Conservation (phyloP, 2,329 filamentous ascomycete species). For the Ascochyta rabiei region DNA sequence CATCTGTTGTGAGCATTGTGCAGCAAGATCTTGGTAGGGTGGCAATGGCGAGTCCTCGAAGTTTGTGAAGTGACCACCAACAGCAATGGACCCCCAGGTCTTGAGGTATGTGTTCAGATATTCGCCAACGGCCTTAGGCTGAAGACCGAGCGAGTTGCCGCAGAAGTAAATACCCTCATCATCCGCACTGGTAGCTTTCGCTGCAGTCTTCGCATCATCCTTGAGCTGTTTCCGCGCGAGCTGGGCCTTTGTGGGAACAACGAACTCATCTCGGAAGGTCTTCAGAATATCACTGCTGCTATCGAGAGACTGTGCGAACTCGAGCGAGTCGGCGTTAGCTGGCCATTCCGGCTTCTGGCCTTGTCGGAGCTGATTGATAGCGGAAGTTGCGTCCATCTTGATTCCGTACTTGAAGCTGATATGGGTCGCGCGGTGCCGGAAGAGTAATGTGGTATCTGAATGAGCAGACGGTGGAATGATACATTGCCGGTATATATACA, state of each 20-base stretch:
- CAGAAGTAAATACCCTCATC: slow-evolving; percentile 76
- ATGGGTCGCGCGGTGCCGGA: background rate
- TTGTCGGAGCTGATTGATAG: slow-evolving; percentile 35
- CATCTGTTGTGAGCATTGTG: slow-evolving; percentile 71
- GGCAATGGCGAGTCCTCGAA: slow-evolving; percentile 72
- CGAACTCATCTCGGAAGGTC: slow-evolving; percentile 68
- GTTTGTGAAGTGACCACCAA: slow-evolving; percentile 78
- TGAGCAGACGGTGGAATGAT: slow-evolving; percentile 4
- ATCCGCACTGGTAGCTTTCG: slow-evolving; percentile 38
- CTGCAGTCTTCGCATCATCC: slow-evolving; percentile 40
- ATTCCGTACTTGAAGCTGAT: slow-evolving; percentile 14
- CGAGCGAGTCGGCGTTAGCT: slow-evolving; percentile 25
- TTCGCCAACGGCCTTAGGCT: slow-evolving; percentile 71
- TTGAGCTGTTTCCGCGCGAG: slow-evolving; percentile 65
- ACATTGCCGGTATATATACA: slow-evolving; percentile 18
- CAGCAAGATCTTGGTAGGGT: slow-evolving; percentile 79
- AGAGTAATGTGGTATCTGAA: background rate
- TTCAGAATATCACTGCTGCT: slow-evolving; percentile 42
- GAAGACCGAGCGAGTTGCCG: slow-evolving; percentile 86
- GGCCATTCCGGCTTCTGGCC: slow-evolving; percentile 40
- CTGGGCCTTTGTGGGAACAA: slow-evolving; percentile 75
- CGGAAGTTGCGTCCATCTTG: slow-evolving; percentile 31
- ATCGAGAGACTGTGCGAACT: slow-evolving; percentile 38
- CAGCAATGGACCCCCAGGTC: slow-evolving; percentile 83
- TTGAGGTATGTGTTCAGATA: slow-evolving; percentile 75